These are phyloP conservation scores for Solanum corneliomulleri DNA, from an alignment of 257 asterid species.

Conservation along the genomic window DNA sequence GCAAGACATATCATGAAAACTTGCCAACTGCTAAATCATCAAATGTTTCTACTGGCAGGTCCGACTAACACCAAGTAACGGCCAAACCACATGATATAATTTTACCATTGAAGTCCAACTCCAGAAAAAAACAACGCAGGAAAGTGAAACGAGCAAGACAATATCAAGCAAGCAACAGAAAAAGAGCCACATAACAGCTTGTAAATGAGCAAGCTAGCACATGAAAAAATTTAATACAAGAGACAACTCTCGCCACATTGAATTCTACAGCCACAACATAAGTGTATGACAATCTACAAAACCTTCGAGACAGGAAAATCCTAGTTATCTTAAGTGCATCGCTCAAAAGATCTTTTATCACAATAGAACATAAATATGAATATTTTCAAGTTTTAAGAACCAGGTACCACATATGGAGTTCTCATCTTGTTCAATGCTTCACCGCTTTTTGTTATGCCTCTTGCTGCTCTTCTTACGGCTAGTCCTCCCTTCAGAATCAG, in stretches of 20 bases:
- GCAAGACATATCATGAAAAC: neutral
- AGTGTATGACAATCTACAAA: neutral
- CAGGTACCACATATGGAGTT: neutral
- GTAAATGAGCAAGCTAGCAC: neutral
- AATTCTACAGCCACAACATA: neutral
- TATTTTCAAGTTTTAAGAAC: neutral
- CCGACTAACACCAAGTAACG: neutral
- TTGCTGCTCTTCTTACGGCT: constrained; percentile 54
- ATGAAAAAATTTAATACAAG: neutral
- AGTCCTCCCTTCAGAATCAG: constrained; percentile 69
- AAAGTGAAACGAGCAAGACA: neutral
- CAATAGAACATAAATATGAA: neutral
- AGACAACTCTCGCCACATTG: neutral
- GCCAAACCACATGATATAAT: neutral
- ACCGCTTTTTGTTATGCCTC: constrained; percentile 33
- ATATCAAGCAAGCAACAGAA: neutral
- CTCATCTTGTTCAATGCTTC: neutral
- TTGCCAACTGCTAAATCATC: neutral
- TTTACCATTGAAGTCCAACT: neutral
- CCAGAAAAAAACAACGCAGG: neutral
- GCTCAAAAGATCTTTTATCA: neutral
- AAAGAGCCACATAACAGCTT: neutral
- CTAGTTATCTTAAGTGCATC: neutral
- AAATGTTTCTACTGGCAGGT: neutral
- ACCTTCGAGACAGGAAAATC: neutral